Evolutionary conservation across 75 land plant species (phyloP).

Genomic region (Chamaecyparis obtusa): DNA sequence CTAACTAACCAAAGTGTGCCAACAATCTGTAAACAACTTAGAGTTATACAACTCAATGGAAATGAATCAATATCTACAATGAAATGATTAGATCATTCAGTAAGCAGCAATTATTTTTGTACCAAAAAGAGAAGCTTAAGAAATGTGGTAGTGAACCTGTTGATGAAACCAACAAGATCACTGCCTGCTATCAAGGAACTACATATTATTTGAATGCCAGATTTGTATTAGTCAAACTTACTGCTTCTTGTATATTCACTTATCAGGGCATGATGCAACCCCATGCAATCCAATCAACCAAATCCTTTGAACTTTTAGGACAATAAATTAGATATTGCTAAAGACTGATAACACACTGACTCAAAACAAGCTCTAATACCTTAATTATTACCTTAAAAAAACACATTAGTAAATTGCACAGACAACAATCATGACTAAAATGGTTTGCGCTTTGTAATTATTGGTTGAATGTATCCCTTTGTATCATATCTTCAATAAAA

Average conservation of each 20-base stretch:
- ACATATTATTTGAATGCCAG: slow-evolving; percentile 3
- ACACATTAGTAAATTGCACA: background rate
- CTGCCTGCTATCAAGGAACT: slow-evolving; percentile 9
- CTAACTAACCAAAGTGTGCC: background rate
- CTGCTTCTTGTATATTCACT: background rate
- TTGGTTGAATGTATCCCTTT: background rate
- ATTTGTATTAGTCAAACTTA: background rate
- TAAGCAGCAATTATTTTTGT: background rate
- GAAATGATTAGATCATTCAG: background rate
- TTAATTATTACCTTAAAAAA: background rate
- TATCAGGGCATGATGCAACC: background rate
- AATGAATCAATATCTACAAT: background rate
- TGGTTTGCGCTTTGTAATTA: too few species aligned
- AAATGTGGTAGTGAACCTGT: slow-evolving; percentile 7
- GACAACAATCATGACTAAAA: background rate
- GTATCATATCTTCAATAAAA: background rate
- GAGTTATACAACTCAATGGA: background rate
- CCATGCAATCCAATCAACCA: background rate
- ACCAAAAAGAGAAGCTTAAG: slow-evolving; percentile 4
- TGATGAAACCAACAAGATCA: slow-evolving; percentile 13
- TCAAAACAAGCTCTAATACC: background rate
- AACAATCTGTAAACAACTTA: background rate
- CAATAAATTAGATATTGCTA: background rate
- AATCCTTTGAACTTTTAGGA: background rate
- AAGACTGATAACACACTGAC: background rate